Percentiles rank a stretch among this genome's conserved stretches.
phyloP scores from a whole-genome alignment of 2,329 filamentous ascomycete species.

The Alternaria triticimaculans region DNA sequence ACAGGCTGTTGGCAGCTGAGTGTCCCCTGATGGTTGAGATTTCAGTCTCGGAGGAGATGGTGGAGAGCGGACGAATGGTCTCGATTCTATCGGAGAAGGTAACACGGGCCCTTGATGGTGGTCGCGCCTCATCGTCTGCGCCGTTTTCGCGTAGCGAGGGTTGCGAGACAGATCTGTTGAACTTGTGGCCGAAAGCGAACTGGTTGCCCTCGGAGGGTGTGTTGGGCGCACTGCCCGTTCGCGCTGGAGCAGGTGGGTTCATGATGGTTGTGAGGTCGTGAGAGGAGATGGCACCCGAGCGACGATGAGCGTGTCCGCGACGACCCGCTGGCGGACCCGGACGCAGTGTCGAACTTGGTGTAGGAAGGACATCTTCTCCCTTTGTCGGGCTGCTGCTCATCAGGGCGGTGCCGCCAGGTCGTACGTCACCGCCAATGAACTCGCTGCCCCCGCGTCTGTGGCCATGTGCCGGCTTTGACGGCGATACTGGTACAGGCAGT shows the following conservation, averaged over 20 bases:
- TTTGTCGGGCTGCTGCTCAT: conserved; percentile 76
- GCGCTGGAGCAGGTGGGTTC: conserved; percentile 62
- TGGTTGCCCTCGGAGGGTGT: conserved; percentile 62
- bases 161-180: conserved; percentile 49
- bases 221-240: conserved; percentile 69
- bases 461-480: conserved; percentile 62
- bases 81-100: conserved; percentile 86
- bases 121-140: conserved; percentile 40
- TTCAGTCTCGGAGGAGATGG: conserved; percentile 83
- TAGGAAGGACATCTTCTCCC: conserved; percentile 64
- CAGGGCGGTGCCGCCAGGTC: conserved; percentile 59
- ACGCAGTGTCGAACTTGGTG: conserved; percentile 58
- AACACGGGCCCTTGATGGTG: conserved; percentile 68
- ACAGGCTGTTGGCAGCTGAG: conserved; percentile 79
- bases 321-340: conserved; percentile 61
- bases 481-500: conserved; percentile 49
- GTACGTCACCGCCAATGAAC: conserved; percentile 76
- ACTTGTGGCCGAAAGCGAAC: conserved; percentile 42
- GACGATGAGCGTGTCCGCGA: conserved; percentile 78
- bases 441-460: conserved; percentile 84
- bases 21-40: conserved; percentile 72
- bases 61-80: conserved; percentile 81
- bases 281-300: conserved; percentile 81
- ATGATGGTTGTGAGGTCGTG: conserved; percentile 79
- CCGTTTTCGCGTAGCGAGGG: conserved; percentile 42